Evolutionary conservation across 2,329 filamentous ascomycete species (phyloP).

Genomic region (Pseudogymnoascus sp.): DNA sequence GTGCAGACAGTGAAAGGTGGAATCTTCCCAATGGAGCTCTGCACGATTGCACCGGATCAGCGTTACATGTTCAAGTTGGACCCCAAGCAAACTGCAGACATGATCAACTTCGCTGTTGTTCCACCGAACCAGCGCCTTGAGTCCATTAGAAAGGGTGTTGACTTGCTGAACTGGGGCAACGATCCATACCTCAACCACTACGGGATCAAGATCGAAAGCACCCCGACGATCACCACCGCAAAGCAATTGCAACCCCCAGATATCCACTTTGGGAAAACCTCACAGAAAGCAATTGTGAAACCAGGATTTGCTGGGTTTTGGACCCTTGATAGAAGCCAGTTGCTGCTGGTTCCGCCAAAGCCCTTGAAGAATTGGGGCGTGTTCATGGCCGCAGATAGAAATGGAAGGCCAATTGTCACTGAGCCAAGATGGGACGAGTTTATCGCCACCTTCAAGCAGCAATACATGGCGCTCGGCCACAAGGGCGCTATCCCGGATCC

Average conservation of each 20-base stretch:
- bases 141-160: constrained; percentile 60
- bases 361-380: constrained; percentile 5
- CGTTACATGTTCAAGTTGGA: constrained; percentile 55
- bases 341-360: not conserved
- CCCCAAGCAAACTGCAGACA: constrained; percentile 53
- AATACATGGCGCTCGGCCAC: constrained; percentile 55
- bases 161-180: constrained; percentile 54
- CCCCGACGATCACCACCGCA: constrained; percentile 22
- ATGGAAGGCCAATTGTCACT: not conserved
- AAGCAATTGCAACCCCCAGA: not conserved
- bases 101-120: constrained; percentile 92
- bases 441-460: constrained; percentile 50
- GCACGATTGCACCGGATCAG: constrained; percentile 44
- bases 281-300: not conserved
- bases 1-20: constrained; percentile 47
- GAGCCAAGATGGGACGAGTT: constrained; percentile 32
- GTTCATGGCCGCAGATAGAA: constrained; percentile 1
- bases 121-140: constrained; percentile 58
- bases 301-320: constrained; percentile 1
- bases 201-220: constrained; percentile 56
- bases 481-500: constrained; percentile 28
- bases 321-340: not conserved
- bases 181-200: constrained; percentile 68
- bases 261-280: constrained; percentile 1
- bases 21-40: constrained; percentile 54